Base-by-base conservation (phyloP, 306 rosid species). In the Castanea crenata region DNA sequence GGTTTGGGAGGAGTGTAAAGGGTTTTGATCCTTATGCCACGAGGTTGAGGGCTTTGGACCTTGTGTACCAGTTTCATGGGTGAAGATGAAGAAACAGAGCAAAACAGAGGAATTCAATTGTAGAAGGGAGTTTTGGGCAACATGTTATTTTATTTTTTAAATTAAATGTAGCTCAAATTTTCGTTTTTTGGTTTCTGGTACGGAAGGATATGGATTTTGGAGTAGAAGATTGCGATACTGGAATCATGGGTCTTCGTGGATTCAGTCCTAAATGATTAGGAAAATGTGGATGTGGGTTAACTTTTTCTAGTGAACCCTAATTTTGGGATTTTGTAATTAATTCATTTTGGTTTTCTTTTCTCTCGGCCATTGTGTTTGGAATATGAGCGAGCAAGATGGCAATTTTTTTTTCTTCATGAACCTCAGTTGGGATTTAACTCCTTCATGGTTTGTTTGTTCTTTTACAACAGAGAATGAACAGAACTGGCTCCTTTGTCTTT, bases 41-140 rank as follows among this genome's bases (percentile, higher is more conserved):
- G 19, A 87, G 80, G 85, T 74, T 88, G 85, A 88, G 82, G 65
- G 88, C 97, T 57, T 85, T 92, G 87, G 97, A 91, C 71, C 89
- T 92, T 75, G 88, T 91, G 21, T 88, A 88, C 52, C 97, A 88
- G 88, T 95, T 95, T 87, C 98, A 89, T 90, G 91, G 86, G 14
- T 89, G 88, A 91, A 74, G 52, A 14, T 13, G 63, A 20, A 34
- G 62, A 65, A 65, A 65, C 76, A 69, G 21, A 38, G 73, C 61
- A 34, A 44, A 75, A 72, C 20, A 14, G 69, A 23, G 72, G 13
- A 34, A 25, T 38, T 27, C 51, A 4, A 3, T 41, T 65, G 32
- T 14, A 51, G 44, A 62, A 61, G 21, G 16, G 55, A 34, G 16
- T 7, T 59, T 19, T 11, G 11, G 31, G 14, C 10, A 29, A 13